phyloP scores from a whole-genome alignment of 148 eudicot genomes.

The Amaranthus cruentus region DNA sequence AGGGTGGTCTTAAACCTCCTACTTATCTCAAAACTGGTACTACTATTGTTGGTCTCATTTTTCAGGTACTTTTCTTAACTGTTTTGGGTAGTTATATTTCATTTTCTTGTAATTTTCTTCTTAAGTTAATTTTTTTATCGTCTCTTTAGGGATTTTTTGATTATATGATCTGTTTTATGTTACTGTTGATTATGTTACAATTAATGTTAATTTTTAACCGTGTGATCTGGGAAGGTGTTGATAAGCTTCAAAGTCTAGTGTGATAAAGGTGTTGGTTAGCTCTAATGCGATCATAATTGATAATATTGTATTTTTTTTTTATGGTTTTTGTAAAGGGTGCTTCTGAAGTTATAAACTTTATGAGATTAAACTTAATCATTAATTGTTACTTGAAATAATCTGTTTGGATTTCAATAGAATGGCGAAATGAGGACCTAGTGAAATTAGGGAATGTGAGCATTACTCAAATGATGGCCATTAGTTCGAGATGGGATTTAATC shows the following conservation, averaged over 20 bases:
- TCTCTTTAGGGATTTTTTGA: not conserved
- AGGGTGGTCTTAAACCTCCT: slow-evolving; percentile 56
- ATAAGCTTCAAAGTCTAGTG: too few species aligned
- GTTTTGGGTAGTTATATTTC: not conserved
- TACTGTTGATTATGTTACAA: not conserved
- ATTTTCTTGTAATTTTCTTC: not conserved
- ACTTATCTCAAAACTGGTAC: slow-evolving; percentile 73
- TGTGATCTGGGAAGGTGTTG: too few species aligned
- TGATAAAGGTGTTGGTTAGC: not conserved
- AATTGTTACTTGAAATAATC: not conserved
- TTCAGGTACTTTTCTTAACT: slow-evolving; percentile 33
- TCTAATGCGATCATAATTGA: not conserved
- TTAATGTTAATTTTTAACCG: too few species aligned
- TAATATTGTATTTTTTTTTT: not conserved
- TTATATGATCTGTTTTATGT: not conserved
- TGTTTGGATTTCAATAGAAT: not conserved
- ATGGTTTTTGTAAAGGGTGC: not conserved
- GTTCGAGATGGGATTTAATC: not conserved
- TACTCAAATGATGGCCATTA: not conserved
- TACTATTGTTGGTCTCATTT: slow-evolving; percentile 75
- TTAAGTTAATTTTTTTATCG: not conserved
- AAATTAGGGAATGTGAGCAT: not conserved
- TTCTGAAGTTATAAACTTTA: not conserved
- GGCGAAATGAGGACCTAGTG: not conserved
- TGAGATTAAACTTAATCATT: not conserved